These are phyloP conservation scores for Lecanicillium sp. DNA, from an alignment of 2,329 filamentous ascomycete genomes.

Conservation along the genomic window DNA sequence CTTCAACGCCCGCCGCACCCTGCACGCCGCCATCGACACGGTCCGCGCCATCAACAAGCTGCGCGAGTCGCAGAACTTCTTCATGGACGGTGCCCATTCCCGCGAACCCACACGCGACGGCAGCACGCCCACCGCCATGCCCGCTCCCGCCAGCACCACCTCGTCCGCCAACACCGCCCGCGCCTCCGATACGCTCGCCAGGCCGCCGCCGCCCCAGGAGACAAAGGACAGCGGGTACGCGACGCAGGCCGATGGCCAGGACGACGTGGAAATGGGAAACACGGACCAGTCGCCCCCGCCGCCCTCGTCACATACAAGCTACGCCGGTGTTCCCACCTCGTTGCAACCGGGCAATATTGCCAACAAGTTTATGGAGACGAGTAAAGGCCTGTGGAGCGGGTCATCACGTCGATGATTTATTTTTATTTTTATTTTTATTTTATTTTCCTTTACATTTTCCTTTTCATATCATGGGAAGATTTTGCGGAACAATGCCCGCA, in stretches of 20 bases:
- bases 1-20: slow-evolving; percentile 61
- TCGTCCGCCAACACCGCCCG: slow-evolving; percentile 17
- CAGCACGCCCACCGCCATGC: slow-evolving; percentile 2
- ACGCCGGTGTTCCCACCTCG: slow-evolving; percentile 35
- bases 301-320: no score
- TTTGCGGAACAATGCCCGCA: neutral
- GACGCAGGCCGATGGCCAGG: slow-evolving; percentile 28
- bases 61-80: slow-evolving; percentile 51
- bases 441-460: neutral
- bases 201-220: slow-evolving; percentile 4
- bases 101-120: slow-evolving; percentile 38
- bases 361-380: slow-evolving; percentile 55
- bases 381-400: slow-evolving; percentile 53
- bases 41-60: slow-evolving; percentile 66
- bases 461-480: no score
- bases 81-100: slow-evolving; percentile 55
- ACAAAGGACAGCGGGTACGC: slow-evolving; percentile 42
- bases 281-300: slow-evolving; percentile 16
- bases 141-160: neutral
- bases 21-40: slow-evolving; percentile 64
- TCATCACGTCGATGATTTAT: slow-evolving; percentile 7
- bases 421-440: neutral
- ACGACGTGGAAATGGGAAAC: slow-evolving; percentile 42
- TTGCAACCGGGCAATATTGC: slow-evolving; percentile 47
- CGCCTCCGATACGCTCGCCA: slow-evolving; percentile 10